Percentiles rank a stretch among this genome's conserved stretches.
Evolutionary conservation across 768 basidiomycete species (phyloP).

Genomic region (Tephrocybe sp.): DNA sequence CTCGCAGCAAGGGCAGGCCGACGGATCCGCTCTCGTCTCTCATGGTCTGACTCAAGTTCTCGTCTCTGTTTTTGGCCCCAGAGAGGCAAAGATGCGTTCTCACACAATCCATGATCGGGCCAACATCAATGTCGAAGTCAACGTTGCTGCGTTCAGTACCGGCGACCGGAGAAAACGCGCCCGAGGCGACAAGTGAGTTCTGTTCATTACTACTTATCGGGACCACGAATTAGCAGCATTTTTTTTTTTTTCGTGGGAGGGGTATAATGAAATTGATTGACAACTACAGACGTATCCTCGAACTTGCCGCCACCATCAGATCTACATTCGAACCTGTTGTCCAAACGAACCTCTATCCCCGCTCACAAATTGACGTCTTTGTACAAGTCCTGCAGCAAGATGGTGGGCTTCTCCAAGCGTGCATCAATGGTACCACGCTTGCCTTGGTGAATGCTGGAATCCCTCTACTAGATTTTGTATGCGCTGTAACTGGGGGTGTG

Average conservation of each 20-base stretch:
- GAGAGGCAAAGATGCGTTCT: slow-evolving; percentile 82
- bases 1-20: slow-evolving; percentile 70
- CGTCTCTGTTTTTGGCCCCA: slow-evolving; percentile 88
- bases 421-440: slow-evolving; percentile 93
- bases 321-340: slow-evolving; percentile 97
- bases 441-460: slow-evolving; percentile 91
- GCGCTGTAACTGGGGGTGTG: slow-evolving; percentile 86
- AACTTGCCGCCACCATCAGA: slow-evolving; percentile 84
- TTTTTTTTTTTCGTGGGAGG: background rate
- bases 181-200: slow-evolving; percentile 83
- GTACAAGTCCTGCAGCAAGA: slow-evolving; percentile 94
- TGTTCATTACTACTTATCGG: slow-evolving; percentile 3
- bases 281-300: slow-evolving; percentile 71
- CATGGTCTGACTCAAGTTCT: slow-evolving; percentile 92
- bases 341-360: slow-evolving; percentile 87
- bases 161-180: slow-evolving; percentile 75
- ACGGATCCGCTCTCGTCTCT: slow-evolving; percentile 80
- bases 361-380: slow-evolving; percentile 92
- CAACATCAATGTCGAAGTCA: slow-evolving; percentile 86
- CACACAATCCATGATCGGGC: slow-evolving; percentile 87
- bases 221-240: background rate
- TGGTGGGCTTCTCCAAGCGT: slow-evolving; percentile 86
- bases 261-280: background rate
- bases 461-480: slow-evolving; percentile 87
- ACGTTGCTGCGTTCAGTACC: slow-evolving; percentile 84